Base-by-base conservation (phyloP, 176 grass and related monocot species). In the Carex kokanica region DNA sequence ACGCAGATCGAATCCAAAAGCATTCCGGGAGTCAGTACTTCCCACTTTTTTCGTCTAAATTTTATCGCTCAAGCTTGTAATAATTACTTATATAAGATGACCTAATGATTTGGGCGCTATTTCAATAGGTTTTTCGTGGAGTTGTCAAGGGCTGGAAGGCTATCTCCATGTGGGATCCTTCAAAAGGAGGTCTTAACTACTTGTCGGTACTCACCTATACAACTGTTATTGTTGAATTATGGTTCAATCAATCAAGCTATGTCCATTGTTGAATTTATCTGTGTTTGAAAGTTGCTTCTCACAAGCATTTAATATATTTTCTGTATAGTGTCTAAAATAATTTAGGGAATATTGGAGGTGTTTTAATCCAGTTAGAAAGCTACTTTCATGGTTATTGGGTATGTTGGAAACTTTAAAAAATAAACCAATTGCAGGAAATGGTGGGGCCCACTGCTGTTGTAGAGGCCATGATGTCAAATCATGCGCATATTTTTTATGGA, bases 381-480 rank as follows among this genome's bases (percentile, higher is more conserved):
- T 83, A 14, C 11, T 20, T 27, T 45, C 58, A 16, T 36, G 4
- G 4, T 67, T 70, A 21, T 79, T 72, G 1, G 21, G 10, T 20
- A 58, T 79, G 40, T 57, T 83, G 7, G 38, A 86, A 65, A 18
- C 0, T 5, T 78, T 2, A 15, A 51, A 70, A 63, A 18, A 49
- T 49, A 85, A 58, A 51, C 58, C 38, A 74, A 60, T 84, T 89
- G 60, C 78, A 98, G 95, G 92, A 83, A 90, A 93, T 87, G 84
- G 91, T 91, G 63, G 95, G 89, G 17, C 83, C 82, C 74, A 85
- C 88, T 74, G 91, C 74, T 70, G 52, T 78, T 15, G 88, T 98
- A 21, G 90, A 98, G 77, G 95, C 91, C 52, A 98, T 98, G 95
- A 73, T 93, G 84, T 95, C 92, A 1, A 90, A 85, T 86, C 88